Base-by-base conservation (phyloP, 768 basidiomycete species). In the Mycena latifolia region DNA sequence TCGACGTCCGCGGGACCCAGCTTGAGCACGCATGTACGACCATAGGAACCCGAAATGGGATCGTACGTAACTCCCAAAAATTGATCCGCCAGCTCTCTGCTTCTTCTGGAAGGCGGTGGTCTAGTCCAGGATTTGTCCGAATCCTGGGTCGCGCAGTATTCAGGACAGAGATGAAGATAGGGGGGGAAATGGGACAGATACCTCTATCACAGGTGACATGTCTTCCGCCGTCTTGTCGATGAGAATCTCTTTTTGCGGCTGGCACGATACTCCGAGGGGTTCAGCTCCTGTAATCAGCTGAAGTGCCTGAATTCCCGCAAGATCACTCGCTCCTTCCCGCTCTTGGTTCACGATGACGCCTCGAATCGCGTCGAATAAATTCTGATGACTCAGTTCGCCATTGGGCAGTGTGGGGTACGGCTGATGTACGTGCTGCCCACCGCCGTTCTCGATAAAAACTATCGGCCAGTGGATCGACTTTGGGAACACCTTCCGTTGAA, bases 301-400 rank as follows among this genome's bases (percentile, higher is more conserved):
- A 18, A 60, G 58, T 41, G 50, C 58, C 28, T 60, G 58, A 29
- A 52, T 27, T 51, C 58, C 58, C 1, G 58, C 58, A 43, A 60
- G 50, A 60, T 60, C 58, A 43, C 37, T 41, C 9, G 25, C 37
- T 52, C 37, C 50, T 22, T 52, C 17, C 24, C 48, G 58, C 14
- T 37, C 58, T 31, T 15, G 12, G 11, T 29, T 15, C 37, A 28
- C 58, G 58, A 60, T 60, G 58, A 60, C 27, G 39, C n/a, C 15
- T n/a, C 58, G 50, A 60, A 60, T 60, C 39, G 58, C 58, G 27
- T 51, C 48, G 48, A 60, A 60, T 29, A 60, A 43, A 52, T 51
- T 60, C 33, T 60, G 58, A 35, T 60, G 58, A 17, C 58, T 60
- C 37, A 58, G 46, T 48, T 58, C 57, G 46, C 57, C 57, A 25